phyloP scores from a whole-genome alignment of 345 rosid genomes.

The Eucalyptus virginea region DNA sequence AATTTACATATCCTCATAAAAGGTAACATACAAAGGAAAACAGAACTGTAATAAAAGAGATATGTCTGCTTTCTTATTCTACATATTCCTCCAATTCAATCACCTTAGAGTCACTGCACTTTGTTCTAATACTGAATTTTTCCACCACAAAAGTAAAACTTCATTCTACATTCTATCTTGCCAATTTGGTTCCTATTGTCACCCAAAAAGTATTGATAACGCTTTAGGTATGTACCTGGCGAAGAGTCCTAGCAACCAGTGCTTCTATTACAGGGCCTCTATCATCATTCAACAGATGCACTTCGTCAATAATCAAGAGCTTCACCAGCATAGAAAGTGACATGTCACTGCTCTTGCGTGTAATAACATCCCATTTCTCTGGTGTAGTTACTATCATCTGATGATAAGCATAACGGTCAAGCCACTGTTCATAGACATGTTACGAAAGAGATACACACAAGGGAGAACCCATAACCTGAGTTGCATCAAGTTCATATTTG shows the following conservation, averaged over 20 bases:
- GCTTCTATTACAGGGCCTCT: slow-evolving; percentile 99
- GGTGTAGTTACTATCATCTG: slow-evolving; percentile 99
- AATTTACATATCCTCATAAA: background rate
- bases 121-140: background rate
- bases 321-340: slow-evolving; percentile 94
- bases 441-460: background rate
- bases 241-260: slow-evolving; percentile 93
- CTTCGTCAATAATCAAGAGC: slow-evolving; percentile 96
- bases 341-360: slow-evolving; percentile 99
- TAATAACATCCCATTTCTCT: slow-evolving; percentile 99
- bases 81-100: background rate
- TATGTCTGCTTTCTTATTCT: background rate
- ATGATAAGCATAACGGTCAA: slow-evolving; percentile 2
- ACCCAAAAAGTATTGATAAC: background rate
- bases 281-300: slow-evolving; percentile 97
- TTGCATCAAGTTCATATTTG: slow-evolving; percentile 80
- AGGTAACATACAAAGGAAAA: background rate
- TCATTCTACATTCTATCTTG: background rate
- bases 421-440: background rate
- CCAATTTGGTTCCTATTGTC: background rate
- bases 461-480: slow-evolving; percentile 52
- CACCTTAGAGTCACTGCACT: background rate
- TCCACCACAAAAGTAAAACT: background rate
- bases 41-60: background rate
- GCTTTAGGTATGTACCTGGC: slow-evolving; percentile 52